Percentiles rank a stretch among this genome's conserved stretches.
Conservation (phyloP, 495 filamentous ascomycete species). For the Umbilicaria muhlenbergii region DNA sequence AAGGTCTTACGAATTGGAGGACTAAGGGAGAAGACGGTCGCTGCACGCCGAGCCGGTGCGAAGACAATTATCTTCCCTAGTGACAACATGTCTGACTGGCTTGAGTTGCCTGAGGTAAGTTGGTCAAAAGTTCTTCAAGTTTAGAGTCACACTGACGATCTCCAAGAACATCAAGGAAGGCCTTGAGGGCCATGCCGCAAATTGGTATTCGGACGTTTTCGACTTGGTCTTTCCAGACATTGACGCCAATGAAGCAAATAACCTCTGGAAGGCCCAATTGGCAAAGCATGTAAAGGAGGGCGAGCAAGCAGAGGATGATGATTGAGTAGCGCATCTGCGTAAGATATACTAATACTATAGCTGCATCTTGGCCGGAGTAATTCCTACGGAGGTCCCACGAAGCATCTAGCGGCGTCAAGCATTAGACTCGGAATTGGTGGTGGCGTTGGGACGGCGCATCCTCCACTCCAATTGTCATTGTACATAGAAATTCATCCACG, state of each 20-base stretch:
- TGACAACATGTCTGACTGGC: conserved; percentile 93
- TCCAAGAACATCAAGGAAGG: conserved; percentile 89
- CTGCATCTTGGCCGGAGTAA: background rate
- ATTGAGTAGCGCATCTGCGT: conserved; percentile 10
- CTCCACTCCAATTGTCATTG: no score
- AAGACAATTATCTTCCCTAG: conserved; percentile 90
- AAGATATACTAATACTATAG: background rate
- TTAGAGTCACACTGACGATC: background rate
- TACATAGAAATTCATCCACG: no score
- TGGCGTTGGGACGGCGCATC: no score
- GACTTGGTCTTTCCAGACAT: conserved; percentile 76
- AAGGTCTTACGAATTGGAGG: conserved; percentile 96
- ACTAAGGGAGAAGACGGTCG: conserved; percentile 96
- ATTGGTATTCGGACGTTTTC: conserved; percentile 93
- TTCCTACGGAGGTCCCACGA: no score
- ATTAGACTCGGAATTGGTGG: no score
- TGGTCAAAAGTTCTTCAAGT: conserved; percentile 4
- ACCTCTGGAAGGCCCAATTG: conserved; percentile 56
- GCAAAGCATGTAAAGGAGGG: conserved; percentile 39
- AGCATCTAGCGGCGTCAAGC: no score
- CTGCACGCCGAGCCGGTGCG: conserved; percentile 81
- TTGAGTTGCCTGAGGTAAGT: conserved; percentile 90
- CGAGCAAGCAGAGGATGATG: conserved; percentile 23
- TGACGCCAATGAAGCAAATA: conserved; percentile 55
- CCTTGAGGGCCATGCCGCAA: conserved; percentile 74